These are phyloP conservation scores for Vigna radiata DNA, from an alignment of 306 rosid genomes.

Conservation along the genomic window DNA sequence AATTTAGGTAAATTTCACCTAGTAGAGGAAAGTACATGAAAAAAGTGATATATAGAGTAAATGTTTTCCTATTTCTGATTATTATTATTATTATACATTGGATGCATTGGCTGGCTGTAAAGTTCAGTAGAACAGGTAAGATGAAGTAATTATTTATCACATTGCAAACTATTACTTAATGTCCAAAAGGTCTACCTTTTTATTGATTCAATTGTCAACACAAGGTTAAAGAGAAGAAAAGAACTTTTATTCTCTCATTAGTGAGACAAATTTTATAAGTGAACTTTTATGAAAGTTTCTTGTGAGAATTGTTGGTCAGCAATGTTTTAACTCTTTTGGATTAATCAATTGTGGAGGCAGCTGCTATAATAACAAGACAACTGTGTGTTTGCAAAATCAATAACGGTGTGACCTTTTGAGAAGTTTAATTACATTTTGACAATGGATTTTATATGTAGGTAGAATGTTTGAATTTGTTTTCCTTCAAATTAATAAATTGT, in stretches of 20 bases:
- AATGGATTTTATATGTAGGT: background rate
- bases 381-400: background rate
- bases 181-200: background rate
- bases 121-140: background rate
- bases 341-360: no score
- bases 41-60: background rate
- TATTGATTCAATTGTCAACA: background rate
- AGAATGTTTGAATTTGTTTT: background rate
- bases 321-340: no score
- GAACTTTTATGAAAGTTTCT: background rate
- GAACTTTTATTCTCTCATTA: background rate
- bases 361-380: background rate
- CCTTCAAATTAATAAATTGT: background rate
- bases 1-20: background rate
- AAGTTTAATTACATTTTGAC: background rate
- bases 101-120: background rate
- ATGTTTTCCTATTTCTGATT: background rate
- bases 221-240: background rate
- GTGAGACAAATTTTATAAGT: background rate
- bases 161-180: background rate
- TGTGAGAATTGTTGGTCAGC: no score
- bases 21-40: background rate
- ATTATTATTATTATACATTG: background rate
- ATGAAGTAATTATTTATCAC: background rate
- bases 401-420: background rate